Percentiles rank a stretch among this genome's conserved stretches.
Conservation (phyloP, 768 basidiomycete species). For the Kwoniella europaea region DNA sequence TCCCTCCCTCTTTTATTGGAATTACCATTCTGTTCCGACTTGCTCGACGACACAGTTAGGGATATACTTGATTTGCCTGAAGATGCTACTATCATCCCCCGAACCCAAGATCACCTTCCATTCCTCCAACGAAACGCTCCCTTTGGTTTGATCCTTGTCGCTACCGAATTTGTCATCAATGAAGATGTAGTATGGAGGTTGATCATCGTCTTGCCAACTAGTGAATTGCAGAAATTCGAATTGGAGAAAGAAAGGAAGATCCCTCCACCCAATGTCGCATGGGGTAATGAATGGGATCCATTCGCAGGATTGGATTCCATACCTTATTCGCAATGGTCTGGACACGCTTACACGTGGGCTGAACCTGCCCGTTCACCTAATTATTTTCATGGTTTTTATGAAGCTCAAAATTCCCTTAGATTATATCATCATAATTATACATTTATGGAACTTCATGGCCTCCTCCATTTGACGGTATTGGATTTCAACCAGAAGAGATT, state of each 20-base stretch:
- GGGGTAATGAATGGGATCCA: conserved; percentile 8
- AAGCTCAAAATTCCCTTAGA: conserved; percentile 14
- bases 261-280: neutral
- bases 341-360: conserved; percentile 2
- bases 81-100: conserved; percentile 1
- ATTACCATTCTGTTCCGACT: conserved; percentile 7
- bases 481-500: conserved; percentile 16
- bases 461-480: neutral
- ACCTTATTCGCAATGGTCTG: neutral
- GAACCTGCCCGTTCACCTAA: conserved; percentile 5
- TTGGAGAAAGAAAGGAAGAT: neutral
- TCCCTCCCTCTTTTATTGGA: conserved; percentile 14
- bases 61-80: neutral
- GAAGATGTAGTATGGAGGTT: neutral
- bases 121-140: conserved; percentile 6
- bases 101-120: neutral
- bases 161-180: conserved; percentile 13
- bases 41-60: neutral
- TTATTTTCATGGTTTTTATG: conserved; percentile 15
- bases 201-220: conserved; percentile 2
- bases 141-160: conserved; percentile 3
- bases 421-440: conserved; percentile 1
- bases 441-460: neutral
- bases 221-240: neutral
- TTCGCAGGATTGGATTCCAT: neutral